These are phyloP conservation scores for Pilatotrama ljubarskyi DNA, from an alignment of 768 basidiomycete genomes.

Conservation along the genomic window DNA sequence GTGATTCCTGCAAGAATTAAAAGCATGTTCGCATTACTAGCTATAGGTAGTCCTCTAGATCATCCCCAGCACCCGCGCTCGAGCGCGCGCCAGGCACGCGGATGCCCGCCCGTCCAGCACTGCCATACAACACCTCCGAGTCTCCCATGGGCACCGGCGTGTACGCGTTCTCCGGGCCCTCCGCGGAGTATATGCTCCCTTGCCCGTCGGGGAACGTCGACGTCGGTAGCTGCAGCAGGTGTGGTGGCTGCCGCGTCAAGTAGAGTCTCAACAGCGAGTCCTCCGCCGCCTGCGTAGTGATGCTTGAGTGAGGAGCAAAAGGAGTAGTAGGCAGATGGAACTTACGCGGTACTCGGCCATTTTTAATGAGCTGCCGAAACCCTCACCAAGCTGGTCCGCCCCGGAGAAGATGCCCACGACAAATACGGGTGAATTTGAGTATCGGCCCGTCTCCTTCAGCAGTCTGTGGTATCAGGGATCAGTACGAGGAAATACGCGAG, in stretches of 20 bases:
- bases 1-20: conserved; percentile 10
- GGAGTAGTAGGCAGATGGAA: conserved; percentile 5
- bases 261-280: conserved; percentile 83
- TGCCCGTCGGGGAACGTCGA: conserved; percentile 64
- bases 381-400: conserved; percentile 85
- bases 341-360: conserved; percentile 94
- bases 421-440: conserved; percentile 87
- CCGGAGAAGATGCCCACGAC: conserved; percentile 95
- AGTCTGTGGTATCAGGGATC: conserved; percentile 47
- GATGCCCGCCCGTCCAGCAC: conserved; percentile 55
- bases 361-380: conserved; percentile 86
- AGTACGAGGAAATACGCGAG: too few relatives aligned
- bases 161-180: conserved; percentile 49
- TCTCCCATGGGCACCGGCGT: conserved; percentile 54
- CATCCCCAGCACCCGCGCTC: conserved; percentile 15
- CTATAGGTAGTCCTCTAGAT: conserved; percentile 27
- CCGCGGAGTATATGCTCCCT: conserved; percentile 51
- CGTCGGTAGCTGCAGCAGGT: conserved; percentile 69
- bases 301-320: background rate
- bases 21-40: conserved; percentile 24
- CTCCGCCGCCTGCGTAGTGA: conserved; percentile 66
- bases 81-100: conserved; percentile 25
- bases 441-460: conserved; percentile 90
- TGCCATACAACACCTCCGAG: conserved; percentile 68
- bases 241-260: conserved; percentile 72